Percentiles rank a stretch among this genome's conserved stretches.
These are phyloP conservation scores for Myxozyma sirexii DNA, from an alignment of 805 yeast genomes.

Conservation along the genomic window DNA sequence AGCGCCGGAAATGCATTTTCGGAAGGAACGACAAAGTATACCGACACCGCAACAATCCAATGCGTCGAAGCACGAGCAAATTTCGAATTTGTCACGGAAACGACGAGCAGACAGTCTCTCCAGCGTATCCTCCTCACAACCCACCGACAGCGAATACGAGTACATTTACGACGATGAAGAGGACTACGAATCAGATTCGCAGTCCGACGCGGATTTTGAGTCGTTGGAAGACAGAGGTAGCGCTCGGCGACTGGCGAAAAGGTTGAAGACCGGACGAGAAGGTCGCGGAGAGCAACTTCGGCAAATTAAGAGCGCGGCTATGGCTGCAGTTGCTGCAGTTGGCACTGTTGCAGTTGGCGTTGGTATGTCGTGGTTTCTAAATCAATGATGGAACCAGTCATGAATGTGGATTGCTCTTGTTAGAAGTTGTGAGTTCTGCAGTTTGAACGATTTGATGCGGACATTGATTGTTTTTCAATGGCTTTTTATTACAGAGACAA, in stretches of 20 bases:
- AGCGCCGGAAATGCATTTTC: background rate
- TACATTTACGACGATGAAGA: background rate
- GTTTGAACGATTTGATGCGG: background rate
- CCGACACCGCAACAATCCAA: too few relatives aligned
- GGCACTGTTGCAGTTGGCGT: constrained; percentile 8
- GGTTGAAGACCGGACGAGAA: background rate
- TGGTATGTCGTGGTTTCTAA: constrained; percentile 1
- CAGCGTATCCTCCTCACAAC: background rate
- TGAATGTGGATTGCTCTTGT: background rate
- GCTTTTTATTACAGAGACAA: too few relatives aligned
- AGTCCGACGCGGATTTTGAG: too few relatives aligned
- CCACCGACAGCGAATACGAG: background rate
- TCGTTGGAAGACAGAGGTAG: background rate
- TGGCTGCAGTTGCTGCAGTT: constrained; percentile 1
- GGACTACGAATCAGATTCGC: background rate
- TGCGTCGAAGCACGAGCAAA: too few relatives aligned
- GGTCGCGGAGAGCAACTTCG: background rate
- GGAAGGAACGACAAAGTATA: too few relatives aligned
- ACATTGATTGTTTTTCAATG: background rate
- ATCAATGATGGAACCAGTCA: background rate
- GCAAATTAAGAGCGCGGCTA: background rate
- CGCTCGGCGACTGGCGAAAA: background rate
- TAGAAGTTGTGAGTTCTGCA: background rate
- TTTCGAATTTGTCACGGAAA: background rate
- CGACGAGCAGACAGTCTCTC: background rate